A percentile compares a stretch with the other conserved stretches of the same genome.
Evolutionary conservation across 805 yeast genomes (phyloP).

Genomic region (Nakazawaea wickerhamii): DNA sequence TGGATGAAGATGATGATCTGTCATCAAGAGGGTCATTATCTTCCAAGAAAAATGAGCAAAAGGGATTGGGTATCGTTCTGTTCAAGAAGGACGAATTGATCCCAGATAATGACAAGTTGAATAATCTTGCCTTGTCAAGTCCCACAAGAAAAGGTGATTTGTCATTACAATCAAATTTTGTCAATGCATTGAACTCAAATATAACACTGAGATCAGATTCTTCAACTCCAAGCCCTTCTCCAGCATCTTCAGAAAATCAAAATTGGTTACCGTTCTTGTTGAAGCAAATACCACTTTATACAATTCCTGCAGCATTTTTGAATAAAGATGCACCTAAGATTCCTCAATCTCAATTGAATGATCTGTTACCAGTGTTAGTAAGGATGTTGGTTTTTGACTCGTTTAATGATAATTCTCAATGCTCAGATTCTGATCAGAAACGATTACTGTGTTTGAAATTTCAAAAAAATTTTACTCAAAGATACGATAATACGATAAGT

Average conservation of each 20-base stretch:
- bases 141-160: conserved; percentile 11
- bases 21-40: conserved; percentile 6
- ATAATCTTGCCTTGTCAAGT: conserved; percentile 17
- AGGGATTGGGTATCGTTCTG: conserved; percentile 32
- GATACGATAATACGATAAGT: background rate
- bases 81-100: conserved; percentile 4
- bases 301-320: conserved; percentile 53
- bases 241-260: conserved; percentile 39
- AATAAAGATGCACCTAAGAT: conserved; percentile 29
- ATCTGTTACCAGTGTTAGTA: conserved; percentile 27
- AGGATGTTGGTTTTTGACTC: conserved; percentile 24
- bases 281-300: conserved; percentile 54
- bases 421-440: background rate
- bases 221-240: conserved; percentile 35
- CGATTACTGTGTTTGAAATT: conserved; percentile 5
- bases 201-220: conserved; percentile 42
- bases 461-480: background rate
- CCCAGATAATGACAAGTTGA: conserved; percentile 6
- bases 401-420: conserved; percentile 6
- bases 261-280: conserved; percentile 66
- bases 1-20: conserved; percentile 19
- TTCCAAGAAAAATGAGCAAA: conserved; percentile 22
- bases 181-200: conserved; percentile 29
- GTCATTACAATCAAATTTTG: background rate
- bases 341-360: conserved; percentile 16